Base-by-base conservation (phyloP, 179 eudicot genomes). In the Gypsophila paniculata region DNA sequence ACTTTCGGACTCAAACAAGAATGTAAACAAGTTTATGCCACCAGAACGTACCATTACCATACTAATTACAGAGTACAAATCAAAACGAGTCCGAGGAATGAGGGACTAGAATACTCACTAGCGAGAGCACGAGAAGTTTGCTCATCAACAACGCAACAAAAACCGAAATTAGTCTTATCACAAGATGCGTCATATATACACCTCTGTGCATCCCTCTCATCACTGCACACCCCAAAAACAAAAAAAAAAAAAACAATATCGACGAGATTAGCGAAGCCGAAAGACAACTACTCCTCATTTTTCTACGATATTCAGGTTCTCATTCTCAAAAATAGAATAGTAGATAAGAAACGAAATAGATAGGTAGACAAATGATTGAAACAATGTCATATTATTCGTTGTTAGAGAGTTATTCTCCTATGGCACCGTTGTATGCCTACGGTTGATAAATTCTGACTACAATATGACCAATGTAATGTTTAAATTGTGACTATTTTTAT, bases 151-250 rank as follows among this genome's bases (percentile, higher is more conserved):
- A 76, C 78, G 72, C 97, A 91, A 76, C 89, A 89, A 66, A 91
- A 91, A 22, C 96, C 87, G 48, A 85, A 91, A 73, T 78, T 72
- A 68, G 84, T 65, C 9, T 6, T 85, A 71, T 77, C 80, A 61
- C 75, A 87, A 62, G 89, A 91, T 72, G 86, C 92, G 79, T 87
- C 79, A 80, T 91, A 91, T 62, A 91, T 85, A 69, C 87, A 83
- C 81, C 76, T 85, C 72, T 85, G 88, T 26, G 97, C 92, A 77
- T 89, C 87, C 81, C 72, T 82, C 61, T 87, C 85, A 79, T 68
- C 69, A 51, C 42, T 46, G 51, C 65, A 15, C 60, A 60, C 26
- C 36, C 70, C n/a, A n/a, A 48, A 1, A 4, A 29, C 34, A 15
- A 21, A 74, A 42, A 59, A 69, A 0, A 5, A 5, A 32, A 15